A percentile compares a stretch with the other conserved stretches of the same genome.
phyloP scores from a whole-genome alignment of 2,329 filamentous ascomycete genomes.

The Stachybotrys echinatus region DNA sequence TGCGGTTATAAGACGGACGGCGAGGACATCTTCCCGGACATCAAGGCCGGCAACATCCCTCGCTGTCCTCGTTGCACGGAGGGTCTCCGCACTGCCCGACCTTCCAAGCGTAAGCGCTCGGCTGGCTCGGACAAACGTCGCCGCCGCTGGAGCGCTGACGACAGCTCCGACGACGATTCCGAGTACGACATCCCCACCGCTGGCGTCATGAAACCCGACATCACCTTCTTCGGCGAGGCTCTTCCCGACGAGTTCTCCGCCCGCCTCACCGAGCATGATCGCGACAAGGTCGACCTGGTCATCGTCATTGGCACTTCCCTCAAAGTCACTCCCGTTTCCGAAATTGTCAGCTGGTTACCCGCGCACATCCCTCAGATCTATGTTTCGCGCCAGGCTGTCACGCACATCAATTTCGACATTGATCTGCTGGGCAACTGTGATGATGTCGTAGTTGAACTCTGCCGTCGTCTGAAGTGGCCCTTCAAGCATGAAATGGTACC shows the following conservation, averaged over 20 bases:
- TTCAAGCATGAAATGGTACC: slow-evolving; percentile 79
- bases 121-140: slow-evolving; percentile 32
- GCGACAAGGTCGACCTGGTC: slow-evolving; percentile 76
- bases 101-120: slow-evolving; percentile 33
- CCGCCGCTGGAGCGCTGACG: slow-evolving; percentile 30
- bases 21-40: slow-evolving; percentile 72
- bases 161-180: slow-evolving; percentile 37
- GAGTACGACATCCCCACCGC: slow-evolving; percentile 55
- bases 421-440: slow-evolving; percentile 96
- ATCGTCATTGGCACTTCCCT: slow-evolving; percentile 95
- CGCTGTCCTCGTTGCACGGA: slow-evolving; percentile 68
- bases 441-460: slow-evolving; percentile 81
- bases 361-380: slow-evolving; percentile 83
- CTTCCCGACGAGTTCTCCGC: slow-evolving; percentile 79
- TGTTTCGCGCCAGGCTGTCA: slow-evolving; percentile 77
- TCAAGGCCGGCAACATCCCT: slow-evolving; percentile 71
- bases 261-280: slow-evolving; percentile 76
- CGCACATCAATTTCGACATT: slow-evolving; percentile 92
- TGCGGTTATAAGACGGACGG: slow-evolving; percentile 72
- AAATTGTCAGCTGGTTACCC: slow-evolving; percentile 78
- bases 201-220: slow-evolving; percentile 93
- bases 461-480: slow-evolving; percentile 74
- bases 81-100: slow-evolving; percentile 32
- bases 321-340: slow-evolving; percentile 91
- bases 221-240: slow-evolving; percentile 94